These are phyloP conservation scores for Boletellus ananas DNA, from an alignment of 768 basidiomycete genomes.

Conservation along the genomic window DNA sequence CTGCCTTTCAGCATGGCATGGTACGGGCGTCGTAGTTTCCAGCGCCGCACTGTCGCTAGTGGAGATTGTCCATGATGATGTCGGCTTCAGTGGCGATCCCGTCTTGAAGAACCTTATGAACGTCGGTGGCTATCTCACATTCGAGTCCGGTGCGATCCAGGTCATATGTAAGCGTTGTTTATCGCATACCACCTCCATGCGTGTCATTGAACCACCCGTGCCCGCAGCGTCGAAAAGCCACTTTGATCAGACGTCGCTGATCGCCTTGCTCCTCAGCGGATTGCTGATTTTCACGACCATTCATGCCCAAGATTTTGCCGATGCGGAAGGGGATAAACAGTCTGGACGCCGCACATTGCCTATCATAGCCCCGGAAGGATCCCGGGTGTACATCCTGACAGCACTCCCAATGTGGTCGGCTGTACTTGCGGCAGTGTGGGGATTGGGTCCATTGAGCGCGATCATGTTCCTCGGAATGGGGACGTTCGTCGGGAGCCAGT, in stretches of 20 bases:
- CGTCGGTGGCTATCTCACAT: no score
- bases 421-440: conserved; percentile 2
- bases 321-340: conserved; percentile 28
- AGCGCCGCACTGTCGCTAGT: conserved; percentile 22
- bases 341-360: conserved; percentile 32
- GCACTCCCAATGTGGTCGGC: conserved; percentile 14
- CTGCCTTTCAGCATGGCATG: conserved; percentile 18
- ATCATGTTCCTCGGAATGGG: conserved; percentile 8
- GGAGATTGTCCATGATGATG: conserved; percentile 31
- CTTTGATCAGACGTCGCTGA: conserved; percentile 13
- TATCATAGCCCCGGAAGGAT: conserved; percentile 19
- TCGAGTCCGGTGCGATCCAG: no score
- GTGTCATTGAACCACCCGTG: no score
- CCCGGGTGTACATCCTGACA: conserved; percentile 8
- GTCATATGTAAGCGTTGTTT: no score
- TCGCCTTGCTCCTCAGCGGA: conserved; percentile 24
- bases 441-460: conserved; percentile 7
- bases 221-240: conserved; percentile 5
- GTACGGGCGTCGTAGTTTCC: conserved; percentile 15
- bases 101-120: no score
- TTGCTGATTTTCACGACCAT: conserved; percentile 35
- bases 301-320: conserved; percentile 36
- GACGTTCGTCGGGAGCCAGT: conserved; percentile 13
- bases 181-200: no score
- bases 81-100: background rate